Conservation (phyloP, 805 yeast species). For the Kurtzmaniella fragi region DNA sequence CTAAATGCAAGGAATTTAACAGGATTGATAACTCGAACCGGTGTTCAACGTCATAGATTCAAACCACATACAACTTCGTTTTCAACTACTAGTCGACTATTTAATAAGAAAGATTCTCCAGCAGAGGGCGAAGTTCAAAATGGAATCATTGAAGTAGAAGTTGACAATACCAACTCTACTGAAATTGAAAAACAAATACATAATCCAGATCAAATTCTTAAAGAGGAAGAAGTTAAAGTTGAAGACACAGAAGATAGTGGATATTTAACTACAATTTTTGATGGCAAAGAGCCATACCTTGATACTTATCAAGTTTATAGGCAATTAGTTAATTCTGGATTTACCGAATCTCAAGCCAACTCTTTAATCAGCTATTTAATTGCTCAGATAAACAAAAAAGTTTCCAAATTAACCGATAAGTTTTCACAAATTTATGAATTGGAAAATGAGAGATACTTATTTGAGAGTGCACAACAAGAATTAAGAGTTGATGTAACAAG, state of each 20-base stretch:
- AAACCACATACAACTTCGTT: no score
- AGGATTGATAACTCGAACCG: no score
- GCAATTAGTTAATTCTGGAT: constrained; percentile 51
- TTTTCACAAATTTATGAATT: constrained; percentile 59
- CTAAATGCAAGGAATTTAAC: no score
- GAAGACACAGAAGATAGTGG: constrained; percentile 5
- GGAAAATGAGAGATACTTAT: constrained; percentile 83
- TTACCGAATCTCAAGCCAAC: constrained; percentile 57
- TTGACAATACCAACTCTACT: no score
- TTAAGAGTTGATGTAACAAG: constrained; percentile 71
- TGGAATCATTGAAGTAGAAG: no score
- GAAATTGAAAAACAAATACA: no score
- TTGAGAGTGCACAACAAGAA: constrained; percentile 90
- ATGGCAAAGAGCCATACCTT: constrained; percentile 39
- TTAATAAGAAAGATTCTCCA: no score
- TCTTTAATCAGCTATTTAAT: constrained; percentile 47
- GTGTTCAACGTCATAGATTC: no score
- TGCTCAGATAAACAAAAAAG: constrained; percentile 37
- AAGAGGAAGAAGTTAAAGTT: not conserved
- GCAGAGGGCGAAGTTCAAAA: no score
- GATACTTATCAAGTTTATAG: constrained; percentile 50
- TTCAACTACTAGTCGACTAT: no score
- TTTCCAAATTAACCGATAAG: constrained; percentile 38
- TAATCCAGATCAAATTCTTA: not conserved
- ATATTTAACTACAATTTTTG: constrained; percentile 55